These are phyloP conservation scores for Rhodosporidiobolus sp. DNA, from an alignment of 768 basidiomycete species.

Conservation along the genomic window DNA sequence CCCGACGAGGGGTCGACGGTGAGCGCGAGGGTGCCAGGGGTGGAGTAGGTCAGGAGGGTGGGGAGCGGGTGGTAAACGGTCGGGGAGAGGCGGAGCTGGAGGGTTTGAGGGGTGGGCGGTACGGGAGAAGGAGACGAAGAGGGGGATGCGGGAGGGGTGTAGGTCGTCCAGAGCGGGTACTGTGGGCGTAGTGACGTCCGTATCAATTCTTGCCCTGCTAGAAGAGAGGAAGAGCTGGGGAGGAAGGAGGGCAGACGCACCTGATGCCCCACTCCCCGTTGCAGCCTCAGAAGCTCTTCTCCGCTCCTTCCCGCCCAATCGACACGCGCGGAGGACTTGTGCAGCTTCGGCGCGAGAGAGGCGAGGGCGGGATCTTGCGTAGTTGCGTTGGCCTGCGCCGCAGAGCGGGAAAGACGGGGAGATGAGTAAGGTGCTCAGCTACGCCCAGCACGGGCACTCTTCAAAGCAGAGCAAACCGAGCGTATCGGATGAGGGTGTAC, in stretches of 20 bases:
- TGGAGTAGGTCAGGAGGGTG: neutral
- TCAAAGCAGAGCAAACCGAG: no score
- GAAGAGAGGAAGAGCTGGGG: no score
- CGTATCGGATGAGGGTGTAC: no score
- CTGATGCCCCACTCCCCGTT: slow-evolving; percentile 30
- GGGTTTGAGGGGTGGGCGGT: neutral
- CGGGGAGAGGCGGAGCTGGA: slow-evolving; percentile 13
- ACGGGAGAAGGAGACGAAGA: no score
- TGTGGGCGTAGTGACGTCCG: neutral
- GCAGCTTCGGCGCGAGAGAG: slow-evolving; percentile 31
- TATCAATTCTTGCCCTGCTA: neutral
- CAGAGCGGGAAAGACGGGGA: no score
- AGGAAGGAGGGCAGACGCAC: slow-evolving; percentile 1
- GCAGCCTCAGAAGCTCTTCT: neutral
- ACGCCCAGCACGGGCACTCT: no score
- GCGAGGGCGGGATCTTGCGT: slow-evolving; percentile 18
- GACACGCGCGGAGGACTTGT: neutral
- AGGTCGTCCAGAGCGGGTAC: slow-evolving; percentile 25
- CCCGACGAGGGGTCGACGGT: no score
- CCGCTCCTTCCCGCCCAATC: neutral
- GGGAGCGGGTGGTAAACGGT: neutral
- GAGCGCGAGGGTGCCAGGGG: neutral
- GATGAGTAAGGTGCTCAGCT: no score
- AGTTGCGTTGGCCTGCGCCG: slow-evolving; percentile 6
- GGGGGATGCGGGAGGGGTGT: neutral